Evolutionary conservation across 257 asterid species (phyloP).

Genomic region (Solanum okadae): DNA sequence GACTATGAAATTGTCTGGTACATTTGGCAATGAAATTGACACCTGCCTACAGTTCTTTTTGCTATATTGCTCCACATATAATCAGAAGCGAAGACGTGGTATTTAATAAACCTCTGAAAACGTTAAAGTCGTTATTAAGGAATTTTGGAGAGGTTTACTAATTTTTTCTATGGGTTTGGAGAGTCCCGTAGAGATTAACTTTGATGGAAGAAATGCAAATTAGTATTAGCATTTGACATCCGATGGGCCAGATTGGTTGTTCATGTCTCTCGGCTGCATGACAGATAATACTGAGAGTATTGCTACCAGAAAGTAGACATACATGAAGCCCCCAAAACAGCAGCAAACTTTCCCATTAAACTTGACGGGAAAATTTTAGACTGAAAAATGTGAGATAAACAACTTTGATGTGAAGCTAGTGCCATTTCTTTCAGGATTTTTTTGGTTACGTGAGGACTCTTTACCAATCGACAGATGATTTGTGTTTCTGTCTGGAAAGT

Average conservation of each 20-base stretch:
- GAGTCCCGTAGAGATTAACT: neutral
- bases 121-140: neutral
- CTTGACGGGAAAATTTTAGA: neutral
- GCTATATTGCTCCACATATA: neutral
- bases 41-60: neutral
- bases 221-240: neutral
- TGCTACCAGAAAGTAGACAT: neutral
- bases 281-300: neutral
- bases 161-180: neutral
- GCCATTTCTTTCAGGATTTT: neutral
- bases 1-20: neutral
- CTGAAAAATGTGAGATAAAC: neutral
- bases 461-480: neutral
- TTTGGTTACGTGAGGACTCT: neutral
- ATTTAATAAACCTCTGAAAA: neutral
- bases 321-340: neutral
- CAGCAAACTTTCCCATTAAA: neutral
- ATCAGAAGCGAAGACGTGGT: neutral
- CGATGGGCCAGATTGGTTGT: neutral
- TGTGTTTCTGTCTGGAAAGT: neutral
- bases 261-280: neutral
- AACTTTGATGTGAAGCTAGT: neutral
- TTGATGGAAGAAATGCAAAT: neutral
- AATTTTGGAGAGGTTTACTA: neutral
- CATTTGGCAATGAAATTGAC: neutral